These are phyloP conservation scores for Lachancea sp. DNA, from an alignment of 805 yeast genomes.

Conservation along the genomic window DNA sequence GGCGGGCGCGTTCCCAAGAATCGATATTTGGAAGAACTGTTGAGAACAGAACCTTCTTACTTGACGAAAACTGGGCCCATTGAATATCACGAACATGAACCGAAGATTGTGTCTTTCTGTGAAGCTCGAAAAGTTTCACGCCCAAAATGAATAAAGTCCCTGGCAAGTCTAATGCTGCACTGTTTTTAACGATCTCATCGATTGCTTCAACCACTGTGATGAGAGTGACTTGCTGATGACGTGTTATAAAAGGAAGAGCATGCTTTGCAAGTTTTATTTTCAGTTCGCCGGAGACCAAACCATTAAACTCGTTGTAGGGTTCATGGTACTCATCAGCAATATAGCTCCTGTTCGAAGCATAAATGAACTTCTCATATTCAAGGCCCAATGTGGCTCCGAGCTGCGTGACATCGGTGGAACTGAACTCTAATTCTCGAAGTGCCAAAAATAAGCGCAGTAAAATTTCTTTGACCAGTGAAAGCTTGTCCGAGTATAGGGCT, in stretches of 20 bases:
- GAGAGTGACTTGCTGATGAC: conserved; percentile 87
- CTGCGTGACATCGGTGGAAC: conserved; percentile 27
- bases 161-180: conserved; percentile 36
- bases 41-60: conserved; percentile 59
- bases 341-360: conserved; percentile 21
- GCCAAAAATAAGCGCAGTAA: conserved; percentile 46
- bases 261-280: conserved; percentile 54
- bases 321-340: conserved; percentile 30
- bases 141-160: conserved; percentile 71
- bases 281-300: conserved; percentile 41
- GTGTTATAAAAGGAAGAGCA: conserved; percentile 72
- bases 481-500: conserved; percentile 55
- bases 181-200: conserved; percentile 44
- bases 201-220: conserved; percentile 63
- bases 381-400: conserved; percentile 31
- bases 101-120: conserved; percentile 42
- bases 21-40: conserved; percentile 36
- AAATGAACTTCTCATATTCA: conserved; percentile 24
- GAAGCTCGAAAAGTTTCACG: conserved; percentile 56
- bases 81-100: conserved; percentile 73
- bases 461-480: conserved; percentile 49
- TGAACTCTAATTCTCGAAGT: conserved; percentile 49
- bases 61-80: conserved; percentile 83
- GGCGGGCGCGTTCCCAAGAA: conserved; percentile 54
- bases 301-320: conserved; percentile 38